phyloP scores from a whole-genome alignment of 2,329 filamentous ascomycete species.

The Fusarium buharicum region DNA sequence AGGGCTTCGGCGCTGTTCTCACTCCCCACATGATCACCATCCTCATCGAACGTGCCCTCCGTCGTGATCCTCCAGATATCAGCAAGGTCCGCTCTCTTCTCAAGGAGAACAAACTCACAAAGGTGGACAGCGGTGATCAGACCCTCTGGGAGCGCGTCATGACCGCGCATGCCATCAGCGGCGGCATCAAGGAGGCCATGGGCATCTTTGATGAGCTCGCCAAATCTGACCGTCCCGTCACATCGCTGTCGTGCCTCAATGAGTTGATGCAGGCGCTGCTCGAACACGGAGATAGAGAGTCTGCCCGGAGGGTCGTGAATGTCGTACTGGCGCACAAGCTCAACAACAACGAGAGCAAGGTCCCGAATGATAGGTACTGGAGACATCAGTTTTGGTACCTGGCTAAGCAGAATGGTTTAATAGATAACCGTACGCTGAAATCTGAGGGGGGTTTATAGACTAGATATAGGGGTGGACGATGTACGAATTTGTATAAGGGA shows the following conservation, averaged over 20 bases:
- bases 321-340: slow-evolving; percentile 46
- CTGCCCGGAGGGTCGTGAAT: slow-evolving; percentile 50
- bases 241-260: slow-evolving; percentile 56
- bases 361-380: slow-evolving; percentile 53
- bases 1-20: slow-evolving; percentile 64
- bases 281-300: slow-evolving; percentile 33
- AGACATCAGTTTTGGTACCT: slow-evolving; percentile 63
- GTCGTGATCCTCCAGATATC: slow-evolving; percentile 66
- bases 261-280: slow-evolving; percentile 55
- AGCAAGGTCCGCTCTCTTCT: slow-evolving; percentile 70
- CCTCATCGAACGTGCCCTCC: slow-evolving; percentile 74
- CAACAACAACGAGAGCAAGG: slow-evolving; percentile 30
- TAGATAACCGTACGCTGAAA: slow-evolving; percentile 42
- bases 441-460: slow-evolving; percentile 2
- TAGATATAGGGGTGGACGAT: background rate
- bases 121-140: slow-evolving; percentile 59
- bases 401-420: slow-evolving; percentile 54
- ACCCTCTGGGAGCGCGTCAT: slow-evolving; percentile 78
- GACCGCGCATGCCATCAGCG: slow-evolving; percentile 69
- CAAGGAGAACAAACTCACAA: slow-evolving; percentile 60
- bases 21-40: slow-evolving; percentile 78
- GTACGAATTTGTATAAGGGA: background rate
- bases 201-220: slow-evolving; percentile 59
- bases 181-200: slow-evolving; percentile 62
- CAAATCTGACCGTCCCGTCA: slow-evolving; percentile 52